A percentile compares a stretch with the other conserved stretches of the same genome.
Conservation (phyloP, 495 filamentous ascomycete species). For the Neurospora africana region DNA sequence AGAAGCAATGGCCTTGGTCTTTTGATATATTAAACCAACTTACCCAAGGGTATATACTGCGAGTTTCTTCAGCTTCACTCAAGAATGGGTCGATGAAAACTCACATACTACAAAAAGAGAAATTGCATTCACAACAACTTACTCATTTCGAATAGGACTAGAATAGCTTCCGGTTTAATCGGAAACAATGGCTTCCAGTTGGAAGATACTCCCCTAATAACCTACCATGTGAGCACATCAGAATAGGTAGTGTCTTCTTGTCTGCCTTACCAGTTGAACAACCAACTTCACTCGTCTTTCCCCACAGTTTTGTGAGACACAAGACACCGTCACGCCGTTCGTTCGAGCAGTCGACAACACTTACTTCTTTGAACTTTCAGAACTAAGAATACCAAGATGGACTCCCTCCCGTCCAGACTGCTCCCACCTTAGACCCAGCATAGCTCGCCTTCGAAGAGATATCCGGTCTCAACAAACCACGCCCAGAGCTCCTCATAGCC, state of each 20-base stretch:
- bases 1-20: too few species aligned
- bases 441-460: constrained; percentile 6
- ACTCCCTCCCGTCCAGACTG: constrained; percentile 1
- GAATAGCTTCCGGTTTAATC: not conserved
- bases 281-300: not conserved
- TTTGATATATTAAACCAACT: too few species aligned
- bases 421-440: constrained; percentile 7
- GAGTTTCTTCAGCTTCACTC: too few species aligned
- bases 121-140: not conserved
- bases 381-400: not conserved
- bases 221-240: not conserved
- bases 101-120: not conserved
- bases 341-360: not conserved
- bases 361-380: not conserved
- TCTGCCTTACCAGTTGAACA: not conserved
- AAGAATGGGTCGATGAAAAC: not conserved
- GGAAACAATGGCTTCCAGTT: not conserved
- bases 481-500: not conserved
- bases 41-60: too few species aligned
- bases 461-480: not conserved
- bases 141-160: not conserved
- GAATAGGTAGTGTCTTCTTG: not conserved
- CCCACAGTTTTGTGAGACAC: fast-evolving
- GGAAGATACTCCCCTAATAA: not conserved
- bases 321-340: not conserved